These are phyloP conservation scores for Fusarium domesticum DNA, from an alignment of 2,329 filamentous ascomycete genomes.

Conservation along the genomic window DNA sequence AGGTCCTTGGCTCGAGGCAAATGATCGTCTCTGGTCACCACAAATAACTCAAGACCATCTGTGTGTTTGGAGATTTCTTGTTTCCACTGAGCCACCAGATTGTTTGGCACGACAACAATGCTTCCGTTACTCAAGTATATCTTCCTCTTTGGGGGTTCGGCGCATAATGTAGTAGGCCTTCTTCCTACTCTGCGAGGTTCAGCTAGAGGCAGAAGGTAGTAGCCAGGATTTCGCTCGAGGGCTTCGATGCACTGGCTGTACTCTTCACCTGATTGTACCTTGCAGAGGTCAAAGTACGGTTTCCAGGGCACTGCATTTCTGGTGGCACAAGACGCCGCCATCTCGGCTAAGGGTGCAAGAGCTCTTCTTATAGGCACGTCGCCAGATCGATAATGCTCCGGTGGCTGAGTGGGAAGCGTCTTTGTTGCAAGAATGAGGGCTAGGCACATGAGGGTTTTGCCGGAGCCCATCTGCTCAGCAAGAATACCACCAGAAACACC, in stretches of 20 bases:
- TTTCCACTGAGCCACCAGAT: constrained; percentile 81
- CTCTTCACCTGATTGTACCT: constrained; percentile 44
- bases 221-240: constrained; percentile 56
- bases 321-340: constrained; percentile 70
- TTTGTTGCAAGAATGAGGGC: constrained; percentile 73
- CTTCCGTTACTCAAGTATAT: constrained; percentile 67
- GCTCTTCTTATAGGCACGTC: constrained; percentile 39
- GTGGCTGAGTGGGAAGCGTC: constrained; percentile 62
- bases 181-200: constrained; percentile 31
- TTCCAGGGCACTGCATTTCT: constrained; percentile 69
- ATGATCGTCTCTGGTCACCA: constrained; percentile 52
- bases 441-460: constrained; percentile 87
- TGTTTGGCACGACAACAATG: constrained; percentile 77
- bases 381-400: constrained; percentile 54
- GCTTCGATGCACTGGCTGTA: constrained; percentile 53
- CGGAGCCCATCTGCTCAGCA: constrained; percentile 76
- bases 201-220: constrained; percentile 54
- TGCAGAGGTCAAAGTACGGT: constrained; percentile 54
- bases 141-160: constrained; percentile 39
- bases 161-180: constrained; percentile 4
- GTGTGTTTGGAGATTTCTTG: constrained; percentile 80
- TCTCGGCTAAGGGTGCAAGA: constrained; percentile 66
- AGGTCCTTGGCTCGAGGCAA: constrained; percentile 60
- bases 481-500: constrained; percentile 72
- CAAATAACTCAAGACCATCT: constrained; percentile 59